Evolutionary conservation across 257 asterid species (phyloP).

Genomic region (Solanum pinnatisectum): DNA sequence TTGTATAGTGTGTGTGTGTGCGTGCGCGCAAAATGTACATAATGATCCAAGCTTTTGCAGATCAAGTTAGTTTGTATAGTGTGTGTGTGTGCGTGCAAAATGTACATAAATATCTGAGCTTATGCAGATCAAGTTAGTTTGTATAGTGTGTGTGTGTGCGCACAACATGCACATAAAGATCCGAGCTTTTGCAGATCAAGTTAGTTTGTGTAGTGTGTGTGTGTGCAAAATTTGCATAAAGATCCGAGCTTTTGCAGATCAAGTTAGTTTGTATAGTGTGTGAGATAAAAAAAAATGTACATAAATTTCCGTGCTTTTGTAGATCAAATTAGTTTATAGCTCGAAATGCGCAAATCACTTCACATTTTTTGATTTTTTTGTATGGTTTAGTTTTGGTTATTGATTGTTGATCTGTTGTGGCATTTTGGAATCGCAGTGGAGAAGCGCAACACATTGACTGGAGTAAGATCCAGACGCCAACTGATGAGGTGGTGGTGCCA

Average conservation of each 20-base stretch:
- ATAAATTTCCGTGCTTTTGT: not conserved
- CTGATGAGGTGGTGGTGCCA: constrained; percentile 29
- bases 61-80: not conserved
- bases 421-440: constrained; percentile 12
- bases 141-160: not conserved
- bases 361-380: not conserved
- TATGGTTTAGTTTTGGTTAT: not conserved
- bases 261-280: not conserved
- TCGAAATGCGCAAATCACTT: not conserved
- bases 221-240: not conserved
- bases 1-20: not conserved
- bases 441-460: constrained; percentile 31
- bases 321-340: not conserved
- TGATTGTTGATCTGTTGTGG: not conserved
- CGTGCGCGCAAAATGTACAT: not conserved
- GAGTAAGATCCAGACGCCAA: constrained; percentile 38
- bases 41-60: not conserved
- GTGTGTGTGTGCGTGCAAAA: not conserved
- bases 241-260: not conserved
- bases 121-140: not conserved
- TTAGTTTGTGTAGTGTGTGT: not conserved
- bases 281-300: not conserved
- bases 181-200: not conserved
- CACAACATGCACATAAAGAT: not conserved
- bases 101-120: not conserved